Conservation (phyloP, 75 land plant species). For the Chamaecyparis obtusa region DNA sequence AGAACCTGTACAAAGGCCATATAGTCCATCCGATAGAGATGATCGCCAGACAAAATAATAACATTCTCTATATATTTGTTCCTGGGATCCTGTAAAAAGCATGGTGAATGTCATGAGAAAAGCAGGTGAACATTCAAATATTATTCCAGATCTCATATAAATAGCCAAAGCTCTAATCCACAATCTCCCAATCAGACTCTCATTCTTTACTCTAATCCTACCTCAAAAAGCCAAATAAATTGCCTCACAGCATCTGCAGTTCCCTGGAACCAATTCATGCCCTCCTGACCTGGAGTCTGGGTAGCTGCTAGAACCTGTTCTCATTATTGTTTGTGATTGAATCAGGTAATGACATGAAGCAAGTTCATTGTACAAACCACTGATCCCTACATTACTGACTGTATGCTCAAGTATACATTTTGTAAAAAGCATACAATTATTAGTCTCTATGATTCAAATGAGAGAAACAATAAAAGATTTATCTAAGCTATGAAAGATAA, state of each 20-base stretch:
- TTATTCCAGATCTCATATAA: constrained; percentile 1
- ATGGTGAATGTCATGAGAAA: neutral
- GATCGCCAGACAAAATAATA: constrained; percentile 89
- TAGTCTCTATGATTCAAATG: neutral
- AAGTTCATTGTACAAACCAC: neutral
- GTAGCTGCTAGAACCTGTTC: constrained; percentile 92
- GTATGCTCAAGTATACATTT: neutral
- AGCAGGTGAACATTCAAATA: neutral
- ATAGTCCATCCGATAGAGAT: constrained; percentile 94
- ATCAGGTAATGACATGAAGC: neutral
- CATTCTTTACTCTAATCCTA: constrained; percentile 8
- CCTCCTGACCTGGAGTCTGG: constrained; percentile 86
- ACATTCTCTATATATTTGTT: constrained; percentile 81
- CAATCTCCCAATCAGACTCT: neutral
- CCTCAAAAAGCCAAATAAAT: constrained; percentile 96
- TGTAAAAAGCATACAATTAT: neutral
- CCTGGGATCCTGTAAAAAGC: constrained; percentile 71
- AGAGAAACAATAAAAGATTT: neutral
- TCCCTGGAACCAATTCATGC: constrained; percentile 95
- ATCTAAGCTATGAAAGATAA: neutral
- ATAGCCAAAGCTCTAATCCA: neutral
- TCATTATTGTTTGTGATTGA: neutral
- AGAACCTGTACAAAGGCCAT: constrained; percentile 92
- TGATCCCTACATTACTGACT: neutral
- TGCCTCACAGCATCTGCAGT: constrained; percentile 98